Evolutionary conservation across 345 rosid species (phyloP).

Genomic region (Salix arbutifolia): DNA sequence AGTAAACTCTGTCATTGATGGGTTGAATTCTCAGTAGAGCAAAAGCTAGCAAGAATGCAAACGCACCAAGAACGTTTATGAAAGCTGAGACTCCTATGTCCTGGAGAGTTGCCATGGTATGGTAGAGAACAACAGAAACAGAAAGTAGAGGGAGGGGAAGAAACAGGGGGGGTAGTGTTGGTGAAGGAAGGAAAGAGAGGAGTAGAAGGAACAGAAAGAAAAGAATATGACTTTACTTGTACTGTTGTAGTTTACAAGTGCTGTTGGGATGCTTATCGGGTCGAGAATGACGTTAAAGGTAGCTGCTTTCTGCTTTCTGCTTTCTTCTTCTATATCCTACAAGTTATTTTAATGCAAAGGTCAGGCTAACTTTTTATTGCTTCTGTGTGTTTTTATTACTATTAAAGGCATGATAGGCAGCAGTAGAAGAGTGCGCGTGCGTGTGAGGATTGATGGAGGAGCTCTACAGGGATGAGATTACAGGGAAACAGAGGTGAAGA

Average conservation of each 20-base stretch:
- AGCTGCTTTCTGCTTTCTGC: not conserved
- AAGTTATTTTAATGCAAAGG: not conserved
- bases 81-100: constrained; percentile 89
- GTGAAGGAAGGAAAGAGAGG: not conserved
- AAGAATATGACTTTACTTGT: not conserved
- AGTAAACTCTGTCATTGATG: constrained; percentile 88
- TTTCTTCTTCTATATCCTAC: no score
- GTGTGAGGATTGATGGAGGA: not conserved
- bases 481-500: not conserved
- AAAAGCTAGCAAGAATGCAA: constrained; percentile 80
- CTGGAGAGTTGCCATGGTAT: constrained; percentile 80
- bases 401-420: no score
- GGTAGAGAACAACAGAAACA: not conserved
- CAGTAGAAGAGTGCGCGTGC: not conserved
- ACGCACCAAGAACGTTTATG: constrained; percentile 65
- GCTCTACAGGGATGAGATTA: not conserved
- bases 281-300: not conserved
- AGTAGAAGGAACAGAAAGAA: not conserved
- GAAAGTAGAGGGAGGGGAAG: not conserved
- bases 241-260: not conserved
- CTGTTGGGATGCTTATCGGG: not conserved
- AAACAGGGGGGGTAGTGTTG: not conserved
- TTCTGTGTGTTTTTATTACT: not conserved
- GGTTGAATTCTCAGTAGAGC: constrained; percentile 86
- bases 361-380: not conserved